phyloP scores from a whole-genome alignment of 208 protist genomes.

The Trichomonas tenax region DNA sequence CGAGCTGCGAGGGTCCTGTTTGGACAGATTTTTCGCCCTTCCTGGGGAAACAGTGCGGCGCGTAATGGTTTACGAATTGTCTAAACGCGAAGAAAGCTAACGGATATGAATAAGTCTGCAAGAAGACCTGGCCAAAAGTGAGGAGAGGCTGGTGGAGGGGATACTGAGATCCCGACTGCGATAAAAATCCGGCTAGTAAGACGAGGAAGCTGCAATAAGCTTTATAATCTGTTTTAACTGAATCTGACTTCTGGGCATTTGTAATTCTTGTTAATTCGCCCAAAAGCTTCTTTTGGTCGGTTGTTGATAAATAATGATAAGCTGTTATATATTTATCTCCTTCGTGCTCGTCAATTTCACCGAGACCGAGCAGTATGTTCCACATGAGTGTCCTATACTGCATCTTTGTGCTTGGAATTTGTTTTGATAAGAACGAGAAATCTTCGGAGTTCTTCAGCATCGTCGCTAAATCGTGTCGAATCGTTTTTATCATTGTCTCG shows the following conservation, averaged over 20 bases:
- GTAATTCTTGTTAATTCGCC: not conserved
- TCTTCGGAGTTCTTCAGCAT: not conserved
- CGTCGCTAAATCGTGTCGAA: not conserved
- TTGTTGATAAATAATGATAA: not conserved
- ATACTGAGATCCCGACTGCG: not conserved
- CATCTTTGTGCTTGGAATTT: not conserved
- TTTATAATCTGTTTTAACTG: not conserved
- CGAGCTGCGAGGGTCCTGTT: not conserved
- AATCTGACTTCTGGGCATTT: not conserved
- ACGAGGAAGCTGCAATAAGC: not conserved
- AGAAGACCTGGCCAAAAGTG: not conserved
- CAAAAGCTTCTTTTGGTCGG: not conserved
- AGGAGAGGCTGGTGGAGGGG: not conserved
- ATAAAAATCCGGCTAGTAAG: not conserved
- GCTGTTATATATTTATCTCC: not conserved
- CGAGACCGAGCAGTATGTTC: not conserved
- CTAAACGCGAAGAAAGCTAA: not conserved
- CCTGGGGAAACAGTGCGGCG: not conserved
- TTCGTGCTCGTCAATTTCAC: not conserved
- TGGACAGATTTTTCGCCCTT: not conserved
- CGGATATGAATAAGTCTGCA: not conserved
- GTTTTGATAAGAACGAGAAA: not conserved
- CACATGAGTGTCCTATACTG: not conserved
- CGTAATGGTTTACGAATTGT: not conserved
- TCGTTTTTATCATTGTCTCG: not conserved